These are phyloP conservation scores for Boletus insuetus DNA, from an alignment of 768 basidiomycete genomes.

Conservation along the genomic window DNA sequence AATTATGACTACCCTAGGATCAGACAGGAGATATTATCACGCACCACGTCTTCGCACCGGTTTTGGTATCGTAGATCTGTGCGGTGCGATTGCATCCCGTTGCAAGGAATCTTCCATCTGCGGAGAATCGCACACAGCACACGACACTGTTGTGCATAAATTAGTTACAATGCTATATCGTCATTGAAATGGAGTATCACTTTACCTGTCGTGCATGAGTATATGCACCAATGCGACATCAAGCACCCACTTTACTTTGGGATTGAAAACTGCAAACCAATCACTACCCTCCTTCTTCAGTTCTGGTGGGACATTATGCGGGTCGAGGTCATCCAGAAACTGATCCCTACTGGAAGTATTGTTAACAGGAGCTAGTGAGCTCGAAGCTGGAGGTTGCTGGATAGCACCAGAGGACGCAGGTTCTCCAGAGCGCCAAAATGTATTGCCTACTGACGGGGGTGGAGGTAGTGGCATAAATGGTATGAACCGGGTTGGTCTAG, in stretches of 20 bases:
- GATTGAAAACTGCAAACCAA: slow-evolving; percentile 89
- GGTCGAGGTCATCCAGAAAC: slow-evolving; percentile 36
- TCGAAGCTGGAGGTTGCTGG: slow-evolving; percentile 24
- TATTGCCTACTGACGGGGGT: slow-evolving; percentile 30
- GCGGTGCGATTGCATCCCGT: slow-evolving; percentile 96
- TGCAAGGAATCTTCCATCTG: slow-evolving; percentile 88
- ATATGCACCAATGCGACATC: slow-evolving; percentile 83
- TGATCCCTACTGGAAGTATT: slow-evolving; percentile 28
- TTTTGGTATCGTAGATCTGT: slow-evolving; percentile 92
- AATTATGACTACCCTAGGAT: slow-evolving; percentile 6
- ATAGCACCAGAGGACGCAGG: slow-evolving; percentile 28
- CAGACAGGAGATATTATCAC: slow-evolving; percentile 22
- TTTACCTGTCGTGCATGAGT: slow-evolving; percentile 85
- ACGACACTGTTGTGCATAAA: slow-evolving; percentile 50
- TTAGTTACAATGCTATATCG: slow-evolving; percentile 6
- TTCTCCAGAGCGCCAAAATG: slow-evolving; percentile 33
- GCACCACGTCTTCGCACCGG: slow-evolving; percentile 81
- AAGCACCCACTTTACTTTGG: slow-evolving; percentile 70
- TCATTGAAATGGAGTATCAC: slow-evolving; percentile 2
- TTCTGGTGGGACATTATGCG: slow-evolving; percentile 31
- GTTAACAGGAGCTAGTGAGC: slow-evolving; percentile 24
- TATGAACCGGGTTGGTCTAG: slow-evolving; percentile 37
- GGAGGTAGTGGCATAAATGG: slow-evolving; percentile 33
- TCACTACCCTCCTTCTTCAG: slow-evolving; percentile 67
- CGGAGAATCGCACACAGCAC: slow-evolving; percentile 92